Percentiles rank a stretch among this genome's conserved stretches.
phyloP scores from a whole-genome alignment of 495 filamentous ascomycete genomes.

The Astrothelium macrocarpum region DNA sequence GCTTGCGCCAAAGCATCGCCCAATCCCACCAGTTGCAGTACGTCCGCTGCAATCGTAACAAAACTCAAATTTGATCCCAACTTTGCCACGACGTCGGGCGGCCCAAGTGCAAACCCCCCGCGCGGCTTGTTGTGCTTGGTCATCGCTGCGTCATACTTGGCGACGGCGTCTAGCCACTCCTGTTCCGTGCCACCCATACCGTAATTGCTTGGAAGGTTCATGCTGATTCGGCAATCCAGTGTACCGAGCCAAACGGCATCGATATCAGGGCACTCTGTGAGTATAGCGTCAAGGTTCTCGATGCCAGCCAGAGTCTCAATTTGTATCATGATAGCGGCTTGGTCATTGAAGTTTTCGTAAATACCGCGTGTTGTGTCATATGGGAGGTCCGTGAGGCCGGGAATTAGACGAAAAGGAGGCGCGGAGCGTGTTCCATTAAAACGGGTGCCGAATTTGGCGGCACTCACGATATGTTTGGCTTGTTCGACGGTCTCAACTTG shows the following conservation, averaged over 20 bases:
- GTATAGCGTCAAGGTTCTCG: conserved; percentile 44
- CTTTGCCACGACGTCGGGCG: conserved; percentile 47
- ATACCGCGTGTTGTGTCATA: conserved; percentile 35
- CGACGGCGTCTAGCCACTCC: conserved; percentile 42
- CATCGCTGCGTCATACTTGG: conserved; percentile 39
- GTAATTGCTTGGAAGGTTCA: conserved; percentile 42
- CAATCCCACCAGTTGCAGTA: conserved; percentile 22
- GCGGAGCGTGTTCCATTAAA: conserved; percentile 33
- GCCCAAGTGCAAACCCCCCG: neutral
- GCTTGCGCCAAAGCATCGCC: neutral
- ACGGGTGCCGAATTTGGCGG: conserved; percentile 34
- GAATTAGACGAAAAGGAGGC: conserved; percentile 25
- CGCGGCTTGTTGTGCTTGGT: conserved; percentile 28
- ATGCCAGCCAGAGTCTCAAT: conserved; percentile 51
- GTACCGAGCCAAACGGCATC: conserved; percentile 36
- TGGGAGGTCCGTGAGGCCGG: conserved; percentile 40
- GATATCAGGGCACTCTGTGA: conserved; percentile 52
- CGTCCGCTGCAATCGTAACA: conserved; percentile 37
- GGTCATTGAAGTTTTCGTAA: conserved; percentile 39
- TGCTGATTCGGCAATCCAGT: conserved; percentile 35
- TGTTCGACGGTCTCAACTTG: conserved; percentile 41
- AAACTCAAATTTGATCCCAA: conserved; percentile 44
- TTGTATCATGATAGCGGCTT: conserved; percentile 37
- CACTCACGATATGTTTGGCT: conserved; percentile 35
- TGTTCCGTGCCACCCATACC: conserved; percentile 41